Evolutionary conservation across 2,329 filamentous ascomycete genomes (phyloP).

Genomic region (Penicillium frequentans): DNA sequence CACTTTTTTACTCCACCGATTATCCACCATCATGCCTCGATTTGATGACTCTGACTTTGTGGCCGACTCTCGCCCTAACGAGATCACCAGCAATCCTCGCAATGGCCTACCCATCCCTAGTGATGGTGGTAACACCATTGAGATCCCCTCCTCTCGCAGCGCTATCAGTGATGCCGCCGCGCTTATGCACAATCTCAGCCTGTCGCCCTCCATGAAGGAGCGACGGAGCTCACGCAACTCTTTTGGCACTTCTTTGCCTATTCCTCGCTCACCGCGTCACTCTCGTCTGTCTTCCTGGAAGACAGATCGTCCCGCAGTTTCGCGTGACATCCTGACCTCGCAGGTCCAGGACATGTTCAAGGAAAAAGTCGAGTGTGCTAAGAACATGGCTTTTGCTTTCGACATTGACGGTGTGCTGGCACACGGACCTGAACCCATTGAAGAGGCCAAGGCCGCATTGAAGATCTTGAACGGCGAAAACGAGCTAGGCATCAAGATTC

Average conservation of each 20-base stretch:
- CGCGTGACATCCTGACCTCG: constrained; percentile 67
- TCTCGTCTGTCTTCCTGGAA: constrained; percentile 66
- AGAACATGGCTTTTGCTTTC: constrained; percentile 81
- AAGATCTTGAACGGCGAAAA: constrained; percentile 74
- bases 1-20: constrained; percentile 3
- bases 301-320: constrained; percentile 51
- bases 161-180: constrained; percentile 66
- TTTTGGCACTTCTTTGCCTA: constrained; percentile 71
- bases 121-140: constrained; percentile 57
- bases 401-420: constrained; percentile 69
- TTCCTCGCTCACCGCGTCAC: constrained; percentile 68
- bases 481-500: constrained; percentile 77
- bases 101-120: constrained; percentile 15
- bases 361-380: constrained; percentile 67
- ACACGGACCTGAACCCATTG: constrained; percentile 69
- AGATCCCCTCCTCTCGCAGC: constrained; percentile 68
- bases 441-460: constrained; percentile 64
- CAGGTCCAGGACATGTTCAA: constrained; percentile 68
- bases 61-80: constrained; percentile 28
- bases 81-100: neutral
- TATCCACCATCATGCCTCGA: constrained; percentile 54
- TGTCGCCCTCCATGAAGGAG: constrained; percentile 66
- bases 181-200: constrained; percentile 73
- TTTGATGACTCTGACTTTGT: constrained; percentile 60
- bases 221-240: constrained; percentile 72